phyloP scores from a whole-genome alignment of 768 basidiomycete genomes.

The Tulasnella sp. region DNA sequence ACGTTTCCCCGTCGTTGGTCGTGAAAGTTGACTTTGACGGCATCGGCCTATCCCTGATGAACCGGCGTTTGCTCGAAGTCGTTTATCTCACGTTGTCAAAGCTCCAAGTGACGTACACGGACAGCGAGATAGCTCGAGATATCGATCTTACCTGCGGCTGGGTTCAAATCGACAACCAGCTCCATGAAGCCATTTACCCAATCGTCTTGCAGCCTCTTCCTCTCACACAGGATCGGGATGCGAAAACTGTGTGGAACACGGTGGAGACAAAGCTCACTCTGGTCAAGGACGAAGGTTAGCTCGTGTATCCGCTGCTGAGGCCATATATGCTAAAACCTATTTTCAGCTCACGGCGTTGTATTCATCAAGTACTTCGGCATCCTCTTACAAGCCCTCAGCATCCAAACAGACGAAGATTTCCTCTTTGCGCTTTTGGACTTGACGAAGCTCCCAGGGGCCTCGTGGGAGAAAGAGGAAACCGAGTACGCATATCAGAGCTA shows the following conservation, averaged over 20 bases:
- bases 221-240: neutral
- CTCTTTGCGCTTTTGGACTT: conserved; percentile 89
- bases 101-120: conserved; percentile 79
- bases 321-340: conserved; percentile 19
- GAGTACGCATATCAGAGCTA: conserved; percentile 53
- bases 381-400: conserved; percentile 86
- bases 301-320: neutral
- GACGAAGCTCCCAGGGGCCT: conserved; percentile 82
- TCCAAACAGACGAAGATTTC: conserved; percentile 97
- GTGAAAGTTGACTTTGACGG: conserved; percentile 79
- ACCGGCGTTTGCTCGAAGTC: conserved; percentile 82
- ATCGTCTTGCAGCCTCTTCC: conserved; percentile 87
- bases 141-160: conserved; percentile 77
- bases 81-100: conserved; percentile 77
- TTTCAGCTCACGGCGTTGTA: conserved; percentile 89
- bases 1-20: conserved; percentile 60
- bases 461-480: conserved; percentile 74
- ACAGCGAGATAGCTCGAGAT: conserved; percentile 73
- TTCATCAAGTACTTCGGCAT: conserved; percentile 97
- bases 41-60: conserved; percentile 87
- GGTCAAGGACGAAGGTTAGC: conserved; percentile 86
- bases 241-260: neutral
- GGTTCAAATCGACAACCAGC: conserved; percentile 94
- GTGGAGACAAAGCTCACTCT: conserved; percentile 40
- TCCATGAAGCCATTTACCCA: conserved; percentile 92